These are phyloP conservation scores for Vaccinium corymbosum DNA, from an alignment of 148 eudicot genomes.

Conservation along the genomic window DNA sequence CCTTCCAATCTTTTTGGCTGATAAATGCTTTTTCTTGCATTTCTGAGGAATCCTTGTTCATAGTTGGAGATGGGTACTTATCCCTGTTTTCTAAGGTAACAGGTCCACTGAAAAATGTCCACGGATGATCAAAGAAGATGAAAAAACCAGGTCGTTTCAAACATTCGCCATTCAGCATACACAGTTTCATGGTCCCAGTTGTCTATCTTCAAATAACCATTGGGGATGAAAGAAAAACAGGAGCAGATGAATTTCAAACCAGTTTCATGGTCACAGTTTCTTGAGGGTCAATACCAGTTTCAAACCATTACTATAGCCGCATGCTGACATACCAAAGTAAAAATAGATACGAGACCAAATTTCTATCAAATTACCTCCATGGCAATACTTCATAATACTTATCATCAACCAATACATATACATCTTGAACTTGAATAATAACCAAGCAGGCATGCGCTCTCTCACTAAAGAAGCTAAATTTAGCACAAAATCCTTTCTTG, in stretches of 20 bases:
- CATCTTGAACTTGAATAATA: too few relatives aligned
- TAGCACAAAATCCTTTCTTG: background rate
- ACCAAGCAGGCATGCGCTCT: background rate
- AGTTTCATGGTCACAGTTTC: too few relatives aligned
- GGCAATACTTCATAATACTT: background rate
- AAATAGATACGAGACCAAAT: background rate
- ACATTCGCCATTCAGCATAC: background rate
- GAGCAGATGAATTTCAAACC: background rate
- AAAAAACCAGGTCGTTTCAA: background rate
- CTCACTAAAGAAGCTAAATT: slow-evolving; percentile 7
- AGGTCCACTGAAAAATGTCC: background rate
- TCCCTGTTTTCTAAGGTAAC: slow-evolving; percentile 1
- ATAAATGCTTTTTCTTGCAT: background rate
- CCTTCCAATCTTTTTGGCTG: background rate
- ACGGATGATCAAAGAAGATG: background rate
- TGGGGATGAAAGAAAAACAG: background rate
- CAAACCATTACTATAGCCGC: background rate
- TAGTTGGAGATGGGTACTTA: slow-evolving; percentile 3
- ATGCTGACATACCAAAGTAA: background rate
- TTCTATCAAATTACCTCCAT: background rate
- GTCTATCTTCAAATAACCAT: background rate
- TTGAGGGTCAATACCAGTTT: background rate
- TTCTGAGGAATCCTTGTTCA: background rate
- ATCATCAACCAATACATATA: background rate
- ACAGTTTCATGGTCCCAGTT: background rate